Evolutionary conservation across 768 basidiomycete genomes (phyloP), one percentile per base, ranked within the genome.

Genomic region (Boletellus emodensis): DNA sequence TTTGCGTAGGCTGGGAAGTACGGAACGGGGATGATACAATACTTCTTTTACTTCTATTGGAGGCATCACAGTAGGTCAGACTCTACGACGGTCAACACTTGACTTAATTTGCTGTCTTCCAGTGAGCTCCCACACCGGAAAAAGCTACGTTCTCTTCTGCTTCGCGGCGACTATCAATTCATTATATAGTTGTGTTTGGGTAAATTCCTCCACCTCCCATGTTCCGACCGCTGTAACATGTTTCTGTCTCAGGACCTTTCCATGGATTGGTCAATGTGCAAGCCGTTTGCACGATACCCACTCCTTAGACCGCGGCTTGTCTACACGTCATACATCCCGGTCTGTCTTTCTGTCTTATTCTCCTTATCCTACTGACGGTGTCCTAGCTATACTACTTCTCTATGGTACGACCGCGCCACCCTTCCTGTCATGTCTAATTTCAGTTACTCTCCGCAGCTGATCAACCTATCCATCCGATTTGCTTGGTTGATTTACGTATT

Each of bases 221-320:
- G 10, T 40, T 35, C 30, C 9, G n/a, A 39, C 9, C 18, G 24
- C 22, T 6, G 40, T 26, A 14, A 36, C 34, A 39, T 20, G 34
- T 46, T 24, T 49, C 30, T 48, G n/a, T 35, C 36, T 48, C 55
- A 90, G 92, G 93, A 96, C 59, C 66, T 92, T 30, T 62, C 86
- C 10, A 88, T 94, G 82, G 95, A 98, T 66, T 97, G 95, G 95
- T 90, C 88, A 2, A 63, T 98, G 39, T 71, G 92, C 38, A 75
- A 80, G 49, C 73, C 77, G 4, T 82, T 73, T 50, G 72, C 75
- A 8, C 72, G 59, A 52, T 74, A 87, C 55, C 78, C 71, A 17
- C 71, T 90, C 36, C 76, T 98, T 3, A 82, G 96, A 15, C 67
- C 72, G 4, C 89, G 94, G 34, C 69, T 95, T 30, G 71, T 90